Percentiles rank a stretch among this genome's conserved stretches.
phyloP scores from a whole-genome alignment of 768 basidiomycete species.

The Lactifluus hygrophoroides region DNA sequence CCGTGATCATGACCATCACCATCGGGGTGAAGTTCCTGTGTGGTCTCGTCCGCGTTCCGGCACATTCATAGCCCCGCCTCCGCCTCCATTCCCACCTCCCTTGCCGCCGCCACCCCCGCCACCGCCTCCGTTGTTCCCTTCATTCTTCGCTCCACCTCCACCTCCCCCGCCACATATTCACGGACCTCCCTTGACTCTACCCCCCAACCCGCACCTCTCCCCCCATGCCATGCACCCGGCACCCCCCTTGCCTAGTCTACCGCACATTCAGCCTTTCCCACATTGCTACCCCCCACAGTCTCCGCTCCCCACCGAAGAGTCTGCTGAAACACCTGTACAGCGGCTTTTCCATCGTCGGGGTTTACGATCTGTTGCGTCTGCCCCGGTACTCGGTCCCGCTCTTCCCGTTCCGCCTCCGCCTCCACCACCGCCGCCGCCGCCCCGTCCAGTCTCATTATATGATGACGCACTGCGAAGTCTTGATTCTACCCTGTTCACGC shows the following conservation, averaged over 20 bases:
- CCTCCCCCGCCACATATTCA: conserved; percentile 3
- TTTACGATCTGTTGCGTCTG: conserved; percentile 15
- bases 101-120: conserved; percentile 5
- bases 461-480: not conserved
- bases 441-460: conserved; percentile 11
- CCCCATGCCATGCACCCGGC: conserved; percentile 8
- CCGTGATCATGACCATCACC: not conserved
- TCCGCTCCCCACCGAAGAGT: not conserved
- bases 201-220: not conserved
- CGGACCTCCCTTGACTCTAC: not conserved
- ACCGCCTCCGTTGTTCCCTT: conserved; percentile 20
- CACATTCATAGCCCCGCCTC: conserved; percentile 8
- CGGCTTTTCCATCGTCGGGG: conserved; percentile 9
- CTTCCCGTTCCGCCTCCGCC: conserved; percentile 21
- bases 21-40: not conserved
- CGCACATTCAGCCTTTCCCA: not conserved
- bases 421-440: conserved; percentile 22
- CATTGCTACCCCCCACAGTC: not conserved
- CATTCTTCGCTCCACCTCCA: conserved; percentile 4
- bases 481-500: not conserved
- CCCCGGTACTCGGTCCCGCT: conserved; percentile 7
- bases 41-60: conserved; percentile 13
- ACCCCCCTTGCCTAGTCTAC: conserved; percentile 19
- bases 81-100: conserved; percentile 1
- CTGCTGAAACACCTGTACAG: conserved; percentile 5